Conservation (phyloP, 2,329 filamentous ascomycete genomes). For the Fonsecaea pugnacius region DNA sequence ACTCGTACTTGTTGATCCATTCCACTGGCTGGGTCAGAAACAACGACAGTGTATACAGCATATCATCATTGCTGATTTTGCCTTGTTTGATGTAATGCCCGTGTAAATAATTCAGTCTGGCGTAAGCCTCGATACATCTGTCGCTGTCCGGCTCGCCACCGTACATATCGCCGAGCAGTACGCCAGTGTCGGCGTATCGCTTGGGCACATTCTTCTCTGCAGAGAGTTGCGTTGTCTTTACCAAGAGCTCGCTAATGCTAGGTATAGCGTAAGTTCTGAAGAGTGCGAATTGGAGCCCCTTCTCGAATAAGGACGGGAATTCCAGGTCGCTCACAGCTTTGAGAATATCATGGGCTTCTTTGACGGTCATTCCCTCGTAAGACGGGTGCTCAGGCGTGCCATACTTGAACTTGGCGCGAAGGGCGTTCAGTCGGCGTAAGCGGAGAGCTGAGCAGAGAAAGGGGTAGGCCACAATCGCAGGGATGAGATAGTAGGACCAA, state of each 20-base stretch:
- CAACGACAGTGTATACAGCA: slow-evolving; percentile 68
- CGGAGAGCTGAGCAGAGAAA: slow-evolving; percentile 33
- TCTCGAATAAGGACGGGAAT: slow-evolving; percentile 36
- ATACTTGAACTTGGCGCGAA: slow-evolving; percentile 34
- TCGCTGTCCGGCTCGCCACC: slow-evolving; percentile 45
- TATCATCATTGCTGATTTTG: slow-evolving; percentile 65
- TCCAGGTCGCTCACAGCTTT: slow-evolving; percentile 30
- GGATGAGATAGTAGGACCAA: slow-evolving; percentile 32
- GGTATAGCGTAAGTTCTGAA: slow-evolving; percentile 62
- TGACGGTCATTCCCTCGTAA: slow-evolving; percentile 55
- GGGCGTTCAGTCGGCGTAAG: slow-evolving; percentile 30
- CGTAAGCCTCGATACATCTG: slow-evolving; percentile 58
- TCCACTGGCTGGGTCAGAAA: slow-evolving; percentile 69
- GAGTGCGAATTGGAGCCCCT: slow-evolving; percentile 37
- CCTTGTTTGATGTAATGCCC: slow-evolving; percentile 60
- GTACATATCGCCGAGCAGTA: slow-evolving; percentile 56
- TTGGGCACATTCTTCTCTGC: slow-evolving; percentile 55
- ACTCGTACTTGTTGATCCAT: slow-evolving; percentile 70
- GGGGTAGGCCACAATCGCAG: slow-evolving; percentile 31
- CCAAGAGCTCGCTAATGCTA: slow-evolving; percentile 56
- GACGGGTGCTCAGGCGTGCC: slow-evolving; percentile 29
- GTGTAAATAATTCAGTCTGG: slow-evolving; percentile 69
- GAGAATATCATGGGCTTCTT: slow-evolving; percentile 39
- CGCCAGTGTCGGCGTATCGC: slow-evolving; percentile 58
- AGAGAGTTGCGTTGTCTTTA: slow-evolving; percentile 56